Base-by-base conservation (phyloP, 1,284 basidiomycete species). In the Malassezia equina region DNA sequence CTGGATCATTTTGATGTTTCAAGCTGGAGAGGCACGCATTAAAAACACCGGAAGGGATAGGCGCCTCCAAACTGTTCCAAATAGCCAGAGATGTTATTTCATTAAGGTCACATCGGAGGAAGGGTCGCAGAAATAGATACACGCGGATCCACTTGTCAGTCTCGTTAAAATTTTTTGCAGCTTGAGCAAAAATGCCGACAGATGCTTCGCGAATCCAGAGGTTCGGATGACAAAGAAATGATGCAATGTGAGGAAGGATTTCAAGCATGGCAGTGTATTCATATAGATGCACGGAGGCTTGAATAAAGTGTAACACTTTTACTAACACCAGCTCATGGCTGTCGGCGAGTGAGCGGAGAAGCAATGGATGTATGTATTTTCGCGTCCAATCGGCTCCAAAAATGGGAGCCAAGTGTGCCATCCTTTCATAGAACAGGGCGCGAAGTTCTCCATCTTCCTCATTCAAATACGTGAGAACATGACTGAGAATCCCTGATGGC, bases 381-480 rank as follows among this genome's bases (percentile, higher is more conserved):
- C 62, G 78, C 23, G 79, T 66, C 79, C 84, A 64, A 15, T 63
- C 47, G 12, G 56, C 39, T 0, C 64, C 64, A 11, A 65, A 62
- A 0, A 66, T 52, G 15, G 55, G 47, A 3, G 90, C 93, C 2
- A 99, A 88, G 57, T 88, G 88, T 7, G 94, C 88, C 24, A 96
- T 89, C 59, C 87, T 88, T 71, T 94, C 90, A 68, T 96, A 95
- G 75, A 98, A 96, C 0, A 88, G 87, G 61, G 85, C 82, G 1
- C 94, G 81, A 41, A 98, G 77, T 21, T 86, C 77, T 91, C 93
- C 96, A 28, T 77, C 73, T 69, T 94, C 89, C 67, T 96, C 91
- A 70, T 98, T 98, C 63, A 98, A 80, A 69, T 95, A 98, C 0
- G 94, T 98, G 73, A 98, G 91, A 84, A 98, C 93, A 74, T 98